Evolutionary conservation across 2,329 filamentous ascomycete genomes (phyloP).

Genomic region (Ophiostoma angusticollis): DNA sequence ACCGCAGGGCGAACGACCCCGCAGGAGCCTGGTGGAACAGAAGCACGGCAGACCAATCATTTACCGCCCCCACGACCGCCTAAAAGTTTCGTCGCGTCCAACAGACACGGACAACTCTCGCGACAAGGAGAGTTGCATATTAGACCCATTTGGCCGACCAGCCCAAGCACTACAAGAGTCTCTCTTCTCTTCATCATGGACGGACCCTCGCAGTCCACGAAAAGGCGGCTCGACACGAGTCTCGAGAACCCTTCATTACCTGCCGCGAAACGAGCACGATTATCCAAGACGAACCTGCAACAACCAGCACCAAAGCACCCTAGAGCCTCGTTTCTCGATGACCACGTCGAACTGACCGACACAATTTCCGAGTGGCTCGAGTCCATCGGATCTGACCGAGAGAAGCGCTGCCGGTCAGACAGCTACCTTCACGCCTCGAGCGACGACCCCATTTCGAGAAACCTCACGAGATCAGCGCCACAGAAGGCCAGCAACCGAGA

Average conservation of each 20-base stretch:
- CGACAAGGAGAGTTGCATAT: neutral
- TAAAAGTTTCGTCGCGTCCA: neutral
- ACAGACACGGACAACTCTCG: neutral
- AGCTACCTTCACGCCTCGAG: slow-evolving; percentile 15
- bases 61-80: neutral
- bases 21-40: neutral
- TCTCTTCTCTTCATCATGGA: neutral
- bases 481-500: slow-evolving; percentile 11
- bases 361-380: slow-evolving; percentile 13
- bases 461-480: slow-evolving; percentile 13
- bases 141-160: neutral
- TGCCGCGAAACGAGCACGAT: neutral
- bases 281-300: neutral
- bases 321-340: slow-evolving; percentile 12
- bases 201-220: neutral
- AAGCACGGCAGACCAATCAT: neutral
- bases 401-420: slow-evolving; percentile 18
- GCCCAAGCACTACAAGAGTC: neutral
- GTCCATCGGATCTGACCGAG: slow-evolving; percentile 16
- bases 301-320: neutral
- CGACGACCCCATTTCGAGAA: slow-evolving; percentile 15
- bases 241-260: neutral
- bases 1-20: neutral
- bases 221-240: neutral
- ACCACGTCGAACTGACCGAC: slow-evolving; percentile 4